Conservation (phyloP, 31 red algal genomes). For the Endocladia muricata region DNA sequence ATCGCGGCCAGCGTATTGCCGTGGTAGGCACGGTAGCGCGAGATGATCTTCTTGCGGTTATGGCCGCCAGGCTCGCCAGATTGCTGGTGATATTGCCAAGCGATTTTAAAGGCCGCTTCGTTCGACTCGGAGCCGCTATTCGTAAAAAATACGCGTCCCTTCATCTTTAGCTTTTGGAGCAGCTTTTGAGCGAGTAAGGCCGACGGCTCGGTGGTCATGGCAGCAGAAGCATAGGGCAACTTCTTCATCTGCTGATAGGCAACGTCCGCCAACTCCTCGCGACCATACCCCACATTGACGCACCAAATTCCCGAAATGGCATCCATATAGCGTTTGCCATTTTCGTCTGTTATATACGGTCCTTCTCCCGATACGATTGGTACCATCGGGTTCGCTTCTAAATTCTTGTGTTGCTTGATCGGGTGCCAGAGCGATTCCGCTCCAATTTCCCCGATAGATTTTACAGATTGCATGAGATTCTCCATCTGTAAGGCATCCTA, state of each 20-base stretch:
- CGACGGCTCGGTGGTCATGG: neutral
- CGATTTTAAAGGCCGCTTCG: neutral
- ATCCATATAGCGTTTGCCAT: neutral
- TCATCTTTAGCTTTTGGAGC: neutral
- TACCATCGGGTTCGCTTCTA: neutral
- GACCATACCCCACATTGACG: conserved; percentile 1
- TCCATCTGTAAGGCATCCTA: no score
- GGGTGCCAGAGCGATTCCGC: no score
- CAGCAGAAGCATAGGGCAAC: neutral
- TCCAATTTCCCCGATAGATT: no score
- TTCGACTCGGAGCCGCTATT: neutral
- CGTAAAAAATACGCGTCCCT: neutral
- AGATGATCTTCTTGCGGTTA: no score
- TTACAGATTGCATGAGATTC: no score
- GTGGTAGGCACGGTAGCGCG: no score
- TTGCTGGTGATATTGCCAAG: neutral
- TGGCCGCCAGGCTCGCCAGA: neutral
- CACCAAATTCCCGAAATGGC: neutral
- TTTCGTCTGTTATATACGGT: neutral
- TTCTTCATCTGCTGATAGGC: neutral
- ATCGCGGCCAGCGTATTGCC: no score
- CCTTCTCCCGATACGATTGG: neutral
- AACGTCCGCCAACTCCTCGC: neutral
- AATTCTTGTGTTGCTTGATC: neutral
- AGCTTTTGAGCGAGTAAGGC: neutral